Evolutionary conservation across 106 monocot genomes (phyloP).

Genomic region (Allium sativum): DNA sequence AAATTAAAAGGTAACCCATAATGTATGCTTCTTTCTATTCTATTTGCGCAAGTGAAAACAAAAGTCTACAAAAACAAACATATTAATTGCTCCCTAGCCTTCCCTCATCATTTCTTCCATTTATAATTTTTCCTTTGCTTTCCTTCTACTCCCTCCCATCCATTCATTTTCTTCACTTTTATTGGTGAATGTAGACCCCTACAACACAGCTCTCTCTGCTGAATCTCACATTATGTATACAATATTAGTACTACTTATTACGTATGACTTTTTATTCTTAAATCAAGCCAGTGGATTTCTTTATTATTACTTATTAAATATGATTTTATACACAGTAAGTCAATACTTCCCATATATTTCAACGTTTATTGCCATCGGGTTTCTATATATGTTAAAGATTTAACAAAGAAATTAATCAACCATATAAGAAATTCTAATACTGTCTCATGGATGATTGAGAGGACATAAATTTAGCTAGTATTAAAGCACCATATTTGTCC

Average conservation of each 20-base stretch:
- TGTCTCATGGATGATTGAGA: too few species aligned
- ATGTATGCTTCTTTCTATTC: not conserved
- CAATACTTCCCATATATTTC: too few species aligned
- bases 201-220: not conserved
- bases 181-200: not conserved
- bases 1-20: not conserved
- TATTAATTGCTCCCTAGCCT: slow-evolving; percentile 3
- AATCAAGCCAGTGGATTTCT: not conserved
- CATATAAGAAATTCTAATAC: too few species aligned
- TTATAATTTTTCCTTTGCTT: slow-evolving; percentile 12
- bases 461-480: too few species aligned
- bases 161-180: not conserved
- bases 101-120: slow-evolving; percentile 10
- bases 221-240: not conserved
- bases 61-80: slow-evolving; percentile 11
- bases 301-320: too few species aligned
- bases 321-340: too few species aligned
- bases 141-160: slow-evolving; percentile 16
- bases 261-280: not conserved
- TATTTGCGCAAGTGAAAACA: slow-evolving; percentile 3
- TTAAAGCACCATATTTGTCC: too few species aligned
- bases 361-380: too few species aligned
- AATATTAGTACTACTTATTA: not conserved
- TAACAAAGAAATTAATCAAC: too few species aligned
- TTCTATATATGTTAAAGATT: too few species aligned